Conservation (phyloP, 306 rosid genomes). For the Trifolium repens region DNA sequence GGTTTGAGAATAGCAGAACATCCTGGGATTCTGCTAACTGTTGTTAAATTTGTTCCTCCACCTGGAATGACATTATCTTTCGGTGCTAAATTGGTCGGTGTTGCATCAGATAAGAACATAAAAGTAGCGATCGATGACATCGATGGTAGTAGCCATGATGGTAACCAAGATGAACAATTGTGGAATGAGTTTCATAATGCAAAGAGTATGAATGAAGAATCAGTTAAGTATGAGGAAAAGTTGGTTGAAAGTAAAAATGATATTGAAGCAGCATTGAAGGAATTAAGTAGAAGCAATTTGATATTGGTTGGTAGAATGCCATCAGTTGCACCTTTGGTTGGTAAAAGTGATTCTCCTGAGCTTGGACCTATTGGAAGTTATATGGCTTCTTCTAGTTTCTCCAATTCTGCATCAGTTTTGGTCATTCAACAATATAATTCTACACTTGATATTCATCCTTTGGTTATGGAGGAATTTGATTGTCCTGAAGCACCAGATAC, state of each 20-base stretch:
- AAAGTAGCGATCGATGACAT: slow-evolving; percentile 3
- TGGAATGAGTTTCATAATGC: slow-evolving; percentile 46
- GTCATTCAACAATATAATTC: slow-evolving; percentile 67
- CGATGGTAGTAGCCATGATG: slow-evolving; percentile 1
- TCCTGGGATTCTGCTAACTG: slow-evolving; percentile 58
- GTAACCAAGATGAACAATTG: slow-evolving; percentile 46
- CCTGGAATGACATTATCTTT: slow-evolving; percentile 50
- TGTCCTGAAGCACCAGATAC: slow-evolving; percentile 42
- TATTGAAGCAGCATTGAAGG: slow-evolving; percentile 43
- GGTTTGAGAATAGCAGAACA: slow-evolving; percentile 77
- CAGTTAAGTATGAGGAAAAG: slow-evolving; percentile 52
- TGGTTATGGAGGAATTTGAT: slow-evolving; percentile 56
- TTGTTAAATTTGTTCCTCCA: slow-evolving; percentile 44
- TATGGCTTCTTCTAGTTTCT: slow-evolving; percentile 58
- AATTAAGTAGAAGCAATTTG: slow-evolving; percentile 50
- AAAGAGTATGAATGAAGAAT: slow-evolving; percentile 34
- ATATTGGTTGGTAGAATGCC: slow-evolving; percentile 72
- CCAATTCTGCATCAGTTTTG: slow-evolving; percentile 54
- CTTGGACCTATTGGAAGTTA: slow-evolving; percentile 73
- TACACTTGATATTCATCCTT: slow-evolving; percentile 41
- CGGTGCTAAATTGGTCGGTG: slow-evolving; percentile 49
- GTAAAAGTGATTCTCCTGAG: slow-evolving; percentile 58
- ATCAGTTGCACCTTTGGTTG: slow-evolving; percentile 48
- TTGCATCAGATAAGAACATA: slow-evolving; percentile 38
- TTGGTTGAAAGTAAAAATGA: slow-evolving; percentile 53